Conservation (phyloP, 176 grass and related monocot genomes). For the Zoysia japonica region DNA sequence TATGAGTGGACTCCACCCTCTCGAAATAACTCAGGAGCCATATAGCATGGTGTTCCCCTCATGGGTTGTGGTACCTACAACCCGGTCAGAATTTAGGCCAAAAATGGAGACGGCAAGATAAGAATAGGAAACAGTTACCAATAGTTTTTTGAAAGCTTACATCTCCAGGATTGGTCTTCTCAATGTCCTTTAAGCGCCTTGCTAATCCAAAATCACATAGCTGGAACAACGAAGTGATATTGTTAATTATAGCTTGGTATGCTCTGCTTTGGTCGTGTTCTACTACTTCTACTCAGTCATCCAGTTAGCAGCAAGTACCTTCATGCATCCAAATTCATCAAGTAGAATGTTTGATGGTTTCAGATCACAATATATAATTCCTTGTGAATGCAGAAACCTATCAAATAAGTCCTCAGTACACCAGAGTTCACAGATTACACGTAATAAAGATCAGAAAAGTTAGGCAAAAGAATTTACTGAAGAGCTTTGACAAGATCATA, state of each 20-base stretch:
- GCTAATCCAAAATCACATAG: constrained; percentile 96
- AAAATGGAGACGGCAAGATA: constrained; percentile 31
- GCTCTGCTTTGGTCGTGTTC: constrained; percentile 16
- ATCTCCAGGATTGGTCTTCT: constrained; percentile 57
- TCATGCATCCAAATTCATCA: constrained; percentile 94
- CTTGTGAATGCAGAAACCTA: constrained; percentile 99
- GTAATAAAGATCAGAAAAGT: constrained; percentile 36
- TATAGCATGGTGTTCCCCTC: constrained; percentile 94
- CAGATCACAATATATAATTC: constrained; percentile 94
- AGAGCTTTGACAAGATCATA: constrained; percentile 85
- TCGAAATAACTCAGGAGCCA: constrained; percentile 96
- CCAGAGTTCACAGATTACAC: constrained; percentile 24
- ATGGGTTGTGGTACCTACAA: constrained; percentile 73
- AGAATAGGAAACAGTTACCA: constrained; percentile 13
- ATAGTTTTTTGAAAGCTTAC: constrained; percentile 40
- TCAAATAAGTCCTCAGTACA: constrained; percentile 31
- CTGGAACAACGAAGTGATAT: constrained; percentile 45
- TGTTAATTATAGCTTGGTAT: constrained; percentile 22
- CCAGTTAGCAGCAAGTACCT: constrained; percentile 59
- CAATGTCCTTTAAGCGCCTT: constrained; percentile 80
- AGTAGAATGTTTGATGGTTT: constrained; percentile 98
- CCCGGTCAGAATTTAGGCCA: constrained; percentile 29
- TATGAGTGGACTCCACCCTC: constrained; percentile 94
- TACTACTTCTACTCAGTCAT: constrained; percentile 18
- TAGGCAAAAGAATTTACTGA: constrained; percentile 60